Percentiles rank a stretch among this genome's conserved stretches.
These are phyloP conservation scores for Castanopsis chinensis DNA, from an alignment of 306 rosid genomes.

Conservation along the genomic window DNA sequence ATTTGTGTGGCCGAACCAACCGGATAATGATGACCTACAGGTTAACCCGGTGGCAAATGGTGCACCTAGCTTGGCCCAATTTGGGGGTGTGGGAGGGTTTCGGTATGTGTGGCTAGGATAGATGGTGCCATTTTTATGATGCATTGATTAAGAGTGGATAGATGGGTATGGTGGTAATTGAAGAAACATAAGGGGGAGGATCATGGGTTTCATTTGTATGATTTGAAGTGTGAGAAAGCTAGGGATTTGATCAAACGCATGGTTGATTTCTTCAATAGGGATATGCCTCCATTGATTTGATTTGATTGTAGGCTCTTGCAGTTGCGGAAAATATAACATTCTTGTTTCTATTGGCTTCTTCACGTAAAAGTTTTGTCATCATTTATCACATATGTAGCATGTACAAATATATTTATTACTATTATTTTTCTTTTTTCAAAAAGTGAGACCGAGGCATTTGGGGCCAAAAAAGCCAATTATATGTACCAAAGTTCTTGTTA, in stretches of 20 bases:
- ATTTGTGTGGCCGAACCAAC: slow-evolving; percentile 21
- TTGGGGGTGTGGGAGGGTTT: slow-evolving; percentile 39
- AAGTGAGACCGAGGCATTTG: too few relatives aligned
- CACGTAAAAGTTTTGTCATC: too few relatives aligned
- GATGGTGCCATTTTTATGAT: slow-evolving; percentile 33
- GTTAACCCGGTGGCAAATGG: slow-evolving; percentile 32
- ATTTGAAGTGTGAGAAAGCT: slow-evolving; percentile 20
- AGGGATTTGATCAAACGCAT: slow-evolving; percentile 24
- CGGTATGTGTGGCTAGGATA: slow-evolving; percentile 36
- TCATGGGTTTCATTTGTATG: slow-evolving; percentile 28
- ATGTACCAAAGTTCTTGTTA: too few relatives aligned
- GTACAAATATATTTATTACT: too few relatives aligned
- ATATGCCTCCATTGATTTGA: slow-evolving; percentile 16
- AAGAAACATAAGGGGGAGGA: slow-evolving; percentile 28
- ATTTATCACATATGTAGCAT: too few relatives aligned
- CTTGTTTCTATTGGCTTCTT: neutral
- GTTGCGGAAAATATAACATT: too few relatives aligned
- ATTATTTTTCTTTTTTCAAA: too few relatives aligned
- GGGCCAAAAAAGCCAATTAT: too few relatives aligned
- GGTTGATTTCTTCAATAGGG: slow-evolving; percentile 37
- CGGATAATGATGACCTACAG: slow-evolving; percentile 22
- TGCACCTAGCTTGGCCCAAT: slow-evolving; percentile 29
- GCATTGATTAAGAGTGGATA: slow-evolving; percentile 32
- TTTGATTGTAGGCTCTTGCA: neutral
- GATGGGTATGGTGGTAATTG: slow-evolving; percentile 23